Evolutionary conservation across 768 basidiomycete genomes (phyloP), one percentile per base, ranked within the genome.

Genomic region (Boletus sp.): DNA sequence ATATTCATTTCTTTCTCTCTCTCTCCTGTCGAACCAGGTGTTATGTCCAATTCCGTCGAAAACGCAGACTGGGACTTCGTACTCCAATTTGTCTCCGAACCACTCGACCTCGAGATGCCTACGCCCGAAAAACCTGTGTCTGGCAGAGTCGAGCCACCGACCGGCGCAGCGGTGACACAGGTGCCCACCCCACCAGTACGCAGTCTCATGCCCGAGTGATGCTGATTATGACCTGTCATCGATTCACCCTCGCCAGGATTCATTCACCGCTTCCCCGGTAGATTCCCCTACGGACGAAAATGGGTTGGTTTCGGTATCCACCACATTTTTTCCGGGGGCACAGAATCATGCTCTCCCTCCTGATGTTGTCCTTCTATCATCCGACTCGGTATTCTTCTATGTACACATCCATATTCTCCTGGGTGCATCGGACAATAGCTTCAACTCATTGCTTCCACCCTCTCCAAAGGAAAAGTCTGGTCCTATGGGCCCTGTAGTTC

Each of bases 321-420:
- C 91, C 29, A 89, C 89, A 0, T 93, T 92, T 73, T 86, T 81
- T 65, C 89, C 90, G 3, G 84, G 82, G 37, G 83, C 87, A 4
- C 80, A 83, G 56, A 79, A 80, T 58, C 76, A 81, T 36, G 64
- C 80, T 0, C 68, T 78, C n/a, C 76, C 78, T 1, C 83, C 87
- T 1, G 87, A 93, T 67, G 62, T 84, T 44, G 77, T 87, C 62
- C 73, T 91, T 49, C 74, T 91, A 53, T 85, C 89, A 3, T 78
- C 83, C 30, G 92, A 94, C 65, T 80, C 81, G 17, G 89, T 94
- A 40, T 90, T 91, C 72, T 94, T 94, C 78, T 92, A 92, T 65
- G 86, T 86, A 7, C 89, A 92, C 68, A 75, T 78, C 0, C 75
- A 82, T 42, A 64, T 83, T 50, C 74, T 93, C 42, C 76, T 87